A percentile compares a stretch with the other conserved stretches of the same genome.
Evolutionary conservation across 192 early-diverging fungal species (phyloP).

Genomic region (Mortierella claussenii): DNA sequence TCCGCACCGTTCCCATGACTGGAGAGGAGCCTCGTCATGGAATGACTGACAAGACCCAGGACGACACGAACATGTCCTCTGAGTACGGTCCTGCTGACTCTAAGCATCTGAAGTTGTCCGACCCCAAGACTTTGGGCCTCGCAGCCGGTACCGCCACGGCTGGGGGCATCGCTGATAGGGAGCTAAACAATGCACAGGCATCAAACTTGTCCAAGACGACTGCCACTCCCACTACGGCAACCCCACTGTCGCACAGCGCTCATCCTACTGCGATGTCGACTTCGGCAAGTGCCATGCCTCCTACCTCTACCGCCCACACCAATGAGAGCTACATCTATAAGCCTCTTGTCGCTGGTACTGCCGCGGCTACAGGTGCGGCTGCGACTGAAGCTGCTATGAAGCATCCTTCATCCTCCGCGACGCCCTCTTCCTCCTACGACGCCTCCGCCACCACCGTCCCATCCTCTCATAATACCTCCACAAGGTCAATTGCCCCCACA

Average conservation of each 20-base stretch:
- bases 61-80: not conserved
- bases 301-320: not conserved
- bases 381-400: not conserved
- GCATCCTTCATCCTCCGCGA: not conserved
- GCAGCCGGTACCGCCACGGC: not conserved
- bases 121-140: constrained; percentile 2
- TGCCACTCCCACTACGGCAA: not conserved
- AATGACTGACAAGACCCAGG: not conserved
- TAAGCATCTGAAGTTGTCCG: constrained; percentile 8
- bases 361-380: not conserved
- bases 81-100: constrained; percentile 15
- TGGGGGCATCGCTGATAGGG: not conserved
- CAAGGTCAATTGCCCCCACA: too few species aligned
- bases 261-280: not conserved
- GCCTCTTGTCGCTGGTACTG: constrained; percentile 1
- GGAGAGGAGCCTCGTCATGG: not conserved
- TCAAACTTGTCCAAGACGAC: too few species aligned
- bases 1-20: not conserved
- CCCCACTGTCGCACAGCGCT: not conserved
- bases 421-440: too few species aligned
- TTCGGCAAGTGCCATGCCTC: not conserved
- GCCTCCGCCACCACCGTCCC: too few species aligned
- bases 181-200: not conserved
- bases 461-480: too few species aligned
- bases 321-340: not conserved